A percentile compares a stretch with the other conserved stretches of the same genome.
Conservation (phyloP, 176 grass and related monocot species). For the Musa troglodytarum region DNA sequence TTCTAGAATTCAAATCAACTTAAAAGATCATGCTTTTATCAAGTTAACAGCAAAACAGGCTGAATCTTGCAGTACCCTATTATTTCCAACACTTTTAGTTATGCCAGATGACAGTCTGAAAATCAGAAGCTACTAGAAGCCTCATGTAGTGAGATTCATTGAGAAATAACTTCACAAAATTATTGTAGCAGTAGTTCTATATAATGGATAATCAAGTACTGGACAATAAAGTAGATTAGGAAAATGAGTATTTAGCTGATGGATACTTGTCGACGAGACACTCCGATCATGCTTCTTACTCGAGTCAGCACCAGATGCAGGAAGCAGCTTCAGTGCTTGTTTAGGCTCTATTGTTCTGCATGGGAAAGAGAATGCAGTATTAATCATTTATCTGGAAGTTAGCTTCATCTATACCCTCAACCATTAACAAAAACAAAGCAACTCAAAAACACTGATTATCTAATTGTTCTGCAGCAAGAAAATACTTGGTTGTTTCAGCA, state of each 20-base stretch:
- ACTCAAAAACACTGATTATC: neutral
- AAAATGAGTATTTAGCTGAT: neutral
- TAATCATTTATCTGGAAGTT: neutral
- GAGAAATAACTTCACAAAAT: neutral
- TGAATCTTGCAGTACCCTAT: neutral
- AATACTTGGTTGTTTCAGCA: slow-evolving; percentile 48
- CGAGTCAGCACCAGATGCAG: slow-evolving; percentile 41
- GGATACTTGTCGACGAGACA: slow-evolving; percentile 28
- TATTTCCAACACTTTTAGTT: neutral
- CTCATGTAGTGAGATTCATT: neutral
- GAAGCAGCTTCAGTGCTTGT: slow-evolving; percentile 58
- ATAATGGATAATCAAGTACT: slow-evolving; percentile 30
- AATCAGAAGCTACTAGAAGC: neutral
- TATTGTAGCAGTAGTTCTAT: neutral
- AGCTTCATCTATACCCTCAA: neutral
- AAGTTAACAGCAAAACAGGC: neutral
- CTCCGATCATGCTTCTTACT: slow-evolving; percentile 47
- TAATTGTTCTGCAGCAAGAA: neutral
- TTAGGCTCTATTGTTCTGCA: slow-evolving; percentile 51
- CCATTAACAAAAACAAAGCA: neutral
- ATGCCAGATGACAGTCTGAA: neutral
- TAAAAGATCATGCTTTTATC: neutral
- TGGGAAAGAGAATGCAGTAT: neutral
- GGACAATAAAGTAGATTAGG: neutral
- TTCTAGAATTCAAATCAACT: neutral